These are phyloP conservation scores for Fraxinus anomala DNA, from an alignment of 257 asterid species.

Conservation along the genomic window DNA sequence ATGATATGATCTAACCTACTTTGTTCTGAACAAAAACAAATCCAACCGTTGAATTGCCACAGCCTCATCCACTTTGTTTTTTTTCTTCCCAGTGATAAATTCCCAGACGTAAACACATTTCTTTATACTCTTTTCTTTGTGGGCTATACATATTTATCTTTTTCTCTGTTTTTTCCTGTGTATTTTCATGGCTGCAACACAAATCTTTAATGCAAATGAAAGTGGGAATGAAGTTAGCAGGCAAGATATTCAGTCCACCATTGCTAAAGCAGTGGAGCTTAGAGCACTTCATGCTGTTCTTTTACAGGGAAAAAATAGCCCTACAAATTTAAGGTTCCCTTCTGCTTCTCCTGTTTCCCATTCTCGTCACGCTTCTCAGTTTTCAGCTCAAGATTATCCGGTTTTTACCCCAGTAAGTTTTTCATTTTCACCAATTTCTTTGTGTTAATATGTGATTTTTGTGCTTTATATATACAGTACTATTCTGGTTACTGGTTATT, in stretches of 20 bases:
- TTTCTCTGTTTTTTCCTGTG: conserved; percentile 15
- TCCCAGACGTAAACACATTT: conserved; percentile 8
- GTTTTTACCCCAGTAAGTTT: conserved; percentile 86
- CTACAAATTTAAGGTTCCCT: conserved; percentile 40
- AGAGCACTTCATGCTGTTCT: conserved; percentile 86
- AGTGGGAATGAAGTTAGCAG: conserved; percentile 43
- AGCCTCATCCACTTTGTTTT: conserved; percentile 37
- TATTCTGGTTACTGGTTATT: neutral
- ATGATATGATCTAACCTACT: conserved; percentile 36
- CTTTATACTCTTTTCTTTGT: neutral
- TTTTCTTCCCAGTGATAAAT: conserved; percentile 24
- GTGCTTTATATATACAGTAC: neutral
- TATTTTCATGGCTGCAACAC: conserved; percentile 42
- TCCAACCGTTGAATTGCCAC: conserved; percentile 47
- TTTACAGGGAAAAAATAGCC: conserved; percentile 59
- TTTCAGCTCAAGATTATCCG: conserved; percentile 90
- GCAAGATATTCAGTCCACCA: conserved; percentile 64
- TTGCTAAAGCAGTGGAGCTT: conserved; percentile 85
- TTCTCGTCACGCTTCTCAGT: conserved; percentile 49
- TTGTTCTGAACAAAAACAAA: conserved; percentile 28
- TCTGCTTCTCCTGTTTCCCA: conserved; percentile 62
- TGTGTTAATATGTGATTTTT: neutral
- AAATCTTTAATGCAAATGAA: conserved; percentile 17
- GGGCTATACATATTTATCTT: conserved; percentile 15
- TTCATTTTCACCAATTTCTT: neutral